A percentile compares a stretch with the other conserved stretches of the same genome.
Conservation (phyloP, 1,139 yeast genomes). For the Scheffersomyces quercinus region DNA sequence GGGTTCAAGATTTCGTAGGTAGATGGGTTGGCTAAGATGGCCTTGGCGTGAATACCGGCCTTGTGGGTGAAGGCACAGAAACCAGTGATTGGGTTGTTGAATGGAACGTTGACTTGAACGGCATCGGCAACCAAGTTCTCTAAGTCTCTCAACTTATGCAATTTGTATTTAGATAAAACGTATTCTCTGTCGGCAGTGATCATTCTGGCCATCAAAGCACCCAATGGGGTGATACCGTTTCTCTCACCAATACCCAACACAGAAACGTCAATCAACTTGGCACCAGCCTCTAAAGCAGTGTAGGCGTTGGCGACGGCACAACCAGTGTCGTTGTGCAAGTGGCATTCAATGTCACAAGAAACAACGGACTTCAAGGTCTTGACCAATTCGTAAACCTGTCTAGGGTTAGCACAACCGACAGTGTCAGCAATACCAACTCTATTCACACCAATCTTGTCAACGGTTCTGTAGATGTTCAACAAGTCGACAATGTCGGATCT, state of each 20-base stretch:
- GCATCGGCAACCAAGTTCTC: conserved; percentile 60
- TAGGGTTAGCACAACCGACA: conserved; percentile 62
- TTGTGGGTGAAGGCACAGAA: conserved; percentile 65
- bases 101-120: conserved; percentile 58
- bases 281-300: conserved; percentile 64
- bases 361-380: conserved; percentile 59
- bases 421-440: conserved; percentile 65
- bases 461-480: conserved; percentile 56
- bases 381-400: conserved; percentile 60
- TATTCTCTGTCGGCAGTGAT: conserved; percentile 60
- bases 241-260: conserved; percentile 63
- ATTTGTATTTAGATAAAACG: conserved; percentile 56
- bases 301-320: conserved; percentile 64
- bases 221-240: conserved; percentile 60
- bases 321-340: conserved; percentile 63
- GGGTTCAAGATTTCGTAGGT: conserved; percentile 60
- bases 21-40: conserved; percentile 60
- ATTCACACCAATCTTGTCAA: conserved; percentile 59
- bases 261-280: conserved; percentile 56
- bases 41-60: conserved; percentile 64
- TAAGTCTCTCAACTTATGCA: conserved; percentile 54
- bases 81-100: conserved; percentile 62
- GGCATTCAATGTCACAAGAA: conserved; percentile 58
- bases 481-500: conserved; percentile 59
- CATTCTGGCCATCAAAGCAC: conserved; percentile 66